These are phyloP conservation scores for Eutrema japonicum DNA, from an alignment of 345 rosid species.

Conservation along the genomic window DNA sequence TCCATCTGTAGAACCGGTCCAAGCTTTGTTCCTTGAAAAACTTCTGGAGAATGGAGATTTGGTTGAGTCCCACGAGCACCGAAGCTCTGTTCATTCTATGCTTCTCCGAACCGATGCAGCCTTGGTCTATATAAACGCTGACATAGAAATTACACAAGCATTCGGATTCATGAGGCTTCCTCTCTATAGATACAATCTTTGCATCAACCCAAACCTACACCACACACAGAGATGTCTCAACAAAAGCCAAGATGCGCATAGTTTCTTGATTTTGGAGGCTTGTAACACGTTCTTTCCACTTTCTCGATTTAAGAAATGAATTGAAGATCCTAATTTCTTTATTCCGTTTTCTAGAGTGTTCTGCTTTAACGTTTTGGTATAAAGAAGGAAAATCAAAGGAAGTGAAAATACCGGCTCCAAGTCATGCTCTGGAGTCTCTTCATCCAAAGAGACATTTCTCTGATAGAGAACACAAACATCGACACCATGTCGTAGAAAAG, in stretches of 20 bases:
- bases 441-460: conserved; percentile 37
- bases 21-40: conserved; percentile 52
- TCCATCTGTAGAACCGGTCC: conserved; percentile 67
- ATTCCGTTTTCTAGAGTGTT: background rate
- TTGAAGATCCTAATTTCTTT: no score
- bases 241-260: background rate
- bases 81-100: conserved; percentile 54
- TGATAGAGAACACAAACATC: conserved; percentile 71
- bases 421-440: conserved; percentile 39
- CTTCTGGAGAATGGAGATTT: conserved; percentile 69
- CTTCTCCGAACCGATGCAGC: conserved; percentile 65
- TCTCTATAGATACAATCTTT: conserved; percentile 70
- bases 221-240: background rate
- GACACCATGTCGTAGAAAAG: conserved; percentile 74
- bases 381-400: background rate
- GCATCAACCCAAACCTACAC: conserved; percentile 82
- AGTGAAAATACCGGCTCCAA: conserved; percentile 45
- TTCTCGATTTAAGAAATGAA: no score
- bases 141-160: conserved; percentile 73
- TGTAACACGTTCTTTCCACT: no score
- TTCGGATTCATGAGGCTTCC: conserved; percentile 66
- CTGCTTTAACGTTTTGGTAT: background rate
- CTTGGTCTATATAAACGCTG: conserved; percentile 56
- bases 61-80: conserved; percentile 52
- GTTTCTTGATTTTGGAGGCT: no score